Base-by-base conservation (phyloP, 768 basidiomycete species). In the Leccinum subtestaceum region DNA sequence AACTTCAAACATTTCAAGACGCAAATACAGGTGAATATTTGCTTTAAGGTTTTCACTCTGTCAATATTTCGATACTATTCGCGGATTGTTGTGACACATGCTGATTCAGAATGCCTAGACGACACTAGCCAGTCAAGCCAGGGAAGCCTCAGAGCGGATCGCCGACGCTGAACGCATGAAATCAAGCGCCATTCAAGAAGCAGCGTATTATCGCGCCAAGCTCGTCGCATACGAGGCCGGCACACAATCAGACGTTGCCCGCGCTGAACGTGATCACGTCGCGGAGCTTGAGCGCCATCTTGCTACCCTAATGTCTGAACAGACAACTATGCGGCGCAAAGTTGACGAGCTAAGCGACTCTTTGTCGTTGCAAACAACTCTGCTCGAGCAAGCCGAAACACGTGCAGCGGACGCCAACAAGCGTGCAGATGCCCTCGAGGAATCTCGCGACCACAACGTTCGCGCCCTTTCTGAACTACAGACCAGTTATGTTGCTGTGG, bases 171-270 rank as follows among this genome's bases (percentile, higher is more conserved):
- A 95, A 62, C 84, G 89, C 53, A 74, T 86, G 62, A 88, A 89
- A 61, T 72, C 80, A 7, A 87, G 84, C 46, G 97, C 97, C 1
- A 75, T 91, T 8, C 93, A 98, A 73, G 97, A 99, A 74, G 91
- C 95, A 2, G 93, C 95, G 1, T 98, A 90, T 76, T 97, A 95
- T 71, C 92, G 95, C 52, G 92, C 95, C 50, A 98, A 98, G 75
- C 77, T 96, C n/a, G 82, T 86, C 3, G 94, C 96, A 0, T 75
- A 93, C 53, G 97, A 98, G 70, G 75, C 82, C 1, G 80, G 82
- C 47, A 82, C 85, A 17, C 81, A 87, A 10, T 68, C 75, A 6
- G 95, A 96, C 34, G 67, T 85, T 2, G 75, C 78, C 32, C 86
- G 86, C 29, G 69, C 95, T 6, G 95, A 97, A 63, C 84, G 86